phyloP scores from a whole-genome alignment of 257 asterid genomes.

The Petunia secreta region DNA sequence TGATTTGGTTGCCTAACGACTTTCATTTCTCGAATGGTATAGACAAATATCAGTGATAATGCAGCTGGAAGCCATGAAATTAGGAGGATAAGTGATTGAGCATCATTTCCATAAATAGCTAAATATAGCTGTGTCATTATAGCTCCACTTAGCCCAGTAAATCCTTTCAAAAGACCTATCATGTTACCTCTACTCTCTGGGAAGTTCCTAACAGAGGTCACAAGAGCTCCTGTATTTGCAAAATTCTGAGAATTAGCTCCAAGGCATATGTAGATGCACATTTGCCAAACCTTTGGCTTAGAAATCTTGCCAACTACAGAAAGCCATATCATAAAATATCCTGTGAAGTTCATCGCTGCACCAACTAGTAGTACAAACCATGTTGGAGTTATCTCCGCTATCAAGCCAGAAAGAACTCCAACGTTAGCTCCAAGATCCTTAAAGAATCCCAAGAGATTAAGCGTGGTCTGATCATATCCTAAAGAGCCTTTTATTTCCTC shows the following conservation, averaged over 20 bases:
- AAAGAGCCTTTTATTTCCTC: constrained; percentile 36
- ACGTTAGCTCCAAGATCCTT: constrained; percentile 44
- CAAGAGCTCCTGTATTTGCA: constrained; percentile 45
- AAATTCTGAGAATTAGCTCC: constrained; percentile 49
- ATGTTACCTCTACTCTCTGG: constrained; percentile 47
- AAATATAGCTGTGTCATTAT: constrained; percentile 44
- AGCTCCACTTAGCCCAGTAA: constrained; percentile 49
- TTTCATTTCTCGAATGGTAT: constrained; percentile 36
- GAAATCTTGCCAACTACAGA: constrained; percentile 34
- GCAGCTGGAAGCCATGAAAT: constrained; percentile 52
- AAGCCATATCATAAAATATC: constrained; percentile 49
- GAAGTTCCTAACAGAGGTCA: constrained; percentile 44
- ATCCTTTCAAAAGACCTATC: constrained; percentile 49
- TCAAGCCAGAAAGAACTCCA: constrained; percentile 42
- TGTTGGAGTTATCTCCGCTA: constrained; percentile 42
- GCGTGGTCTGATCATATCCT: constrained; percentile 46
- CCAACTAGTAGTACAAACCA: constrained; percentile 46
- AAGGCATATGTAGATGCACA: constrained; percentile 44
- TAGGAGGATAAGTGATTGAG: constrained; percentile 40
- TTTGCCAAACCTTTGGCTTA: constrained; percentile 38
- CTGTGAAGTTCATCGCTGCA: constrained; percentile 35
- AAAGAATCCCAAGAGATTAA: constrained; percentile 36
- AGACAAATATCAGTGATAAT: constrained; percentile 36
- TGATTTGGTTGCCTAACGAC: constrained; percentile 42
- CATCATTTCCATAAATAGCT: constrained; percentile 46